These are phyloP conservation scores for Didymella keratinophila DNA, from an alignment of 2,329 filamentous ascomycete species.

Conservation along the genomic window DNA sequence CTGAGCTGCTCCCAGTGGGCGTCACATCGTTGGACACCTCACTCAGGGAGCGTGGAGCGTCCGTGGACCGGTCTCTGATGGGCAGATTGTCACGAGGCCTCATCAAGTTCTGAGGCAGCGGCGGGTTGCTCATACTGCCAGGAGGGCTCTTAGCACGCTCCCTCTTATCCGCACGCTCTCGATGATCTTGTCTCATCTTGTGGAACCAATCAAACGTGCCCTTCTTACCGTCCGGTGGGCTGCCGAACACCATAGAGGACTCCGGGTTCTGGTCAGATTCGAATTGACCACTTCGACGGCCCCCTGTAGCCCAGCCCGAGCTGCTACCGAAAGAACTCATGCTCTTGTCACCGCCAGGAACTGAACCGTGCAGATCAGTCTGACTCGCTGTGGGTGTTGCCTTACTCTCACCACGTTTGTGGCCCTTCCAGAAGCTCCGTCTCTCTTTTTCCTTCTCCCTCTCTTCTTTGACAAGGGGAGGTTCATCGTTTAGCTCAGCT, in stretches of 20 bases:
- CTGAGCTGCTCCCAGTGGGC: slow-evolving; percentile 29
- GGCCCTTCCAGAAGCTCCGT: slow-evolving; percentile 77
- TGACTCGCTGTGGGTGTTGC: slow-evolving; percentile 49
- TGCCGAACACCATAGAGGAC: slow-evolving; percentile 44
- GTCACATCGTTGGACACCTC: slow-evolving; percentile 34
- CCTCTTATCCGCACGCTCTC: slow-evolving; percentile 62
- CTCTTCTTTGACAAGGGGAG: slow-evolving; percentile 31
- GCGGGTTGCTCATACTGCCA: slow-evolving; percentile 36
- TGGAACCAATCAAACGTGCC: slow-evolving; percentile 71
- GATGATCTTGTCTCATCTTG: slow-evolving; percentile 68
- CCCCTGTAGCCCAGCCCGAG: slow-evolving; percentile 37
- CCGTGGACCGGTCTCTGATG: slow-evolving; percentile 39
- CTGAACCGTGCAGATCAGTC: slow-evolving; percentile 47
- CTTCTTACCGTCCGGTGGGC: slow-evolving; percentile 55
- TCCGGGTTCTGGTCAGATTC: slow-evolving; percentile 43
- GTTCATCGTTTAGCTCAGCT: slow-evolving; percentile 74
- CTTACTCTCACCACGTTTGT: slow-evolving; percentile 48
- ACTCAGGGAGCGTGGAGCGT: slow-evolving; percentile 31
- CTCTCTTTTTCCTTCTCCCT: slow-evolving; percentile 70
- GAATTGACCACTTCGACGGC: slow-evolving; percentile 45
- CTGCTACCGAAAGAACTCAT: slow-evolving; percentile 52
- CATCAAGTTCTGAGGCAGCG: slow-evolving; percentile 30
- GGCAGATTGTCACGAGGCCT: slow-evolving; percentile 27
- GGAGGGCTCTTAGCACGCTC: slow-evolving; percentile 62
- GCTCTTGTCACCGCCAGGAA: slow-evolving; percentile 49